Evolutionary conservation across 1,284 basidiomycete genomes (phyloP).

Genomic region (Malassezia brasiliensis): DNA sequence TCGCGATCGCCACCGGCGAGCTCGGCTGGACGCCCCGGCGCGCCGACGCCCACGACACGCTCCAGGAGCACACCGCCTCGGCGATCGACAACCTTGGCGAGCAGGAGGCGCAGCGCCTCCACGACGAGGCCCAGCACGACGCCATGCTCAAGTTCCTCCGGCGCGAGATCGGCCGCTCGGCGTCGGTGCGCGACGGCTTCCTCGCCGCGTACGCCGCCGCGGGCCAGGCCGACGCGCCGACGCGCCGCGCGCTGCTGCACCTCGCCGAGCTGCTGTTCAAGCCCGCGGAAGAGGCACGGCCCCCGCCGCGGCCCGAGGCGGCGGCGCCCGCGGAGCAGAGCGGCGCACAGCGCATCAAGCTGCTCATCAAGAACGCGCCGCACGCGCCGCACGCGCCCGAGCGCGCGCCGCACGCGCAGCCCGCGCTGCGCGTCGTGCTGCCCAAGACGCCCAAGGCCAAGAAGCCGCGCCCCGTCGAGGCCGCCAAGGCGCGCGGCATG

Average conservation of each 20-base stretch:
- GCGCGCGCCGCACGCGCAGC: neutral
- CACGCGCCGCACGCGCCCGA: constrained; percentile 14
- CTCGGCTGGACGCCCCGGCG: constrained; percentile 21
- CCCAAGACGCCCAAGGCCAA: constrained; percentile 36
- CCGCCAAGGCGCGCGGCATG: constrained; percentile 67
- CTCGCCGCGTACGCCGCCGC: constrained; percentile 50
- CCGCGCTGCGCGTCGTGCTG: constrained; percentile 12
- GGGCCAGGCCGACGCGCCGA: constrained; percentile 62
- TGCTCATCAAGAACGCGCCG: constrained; percentile 38
- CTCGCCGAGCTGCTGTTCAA: constrained; percentile 80
- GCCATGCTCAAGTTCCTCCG: constrained; percentile 35
- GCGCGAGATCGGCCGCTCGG: constrained; percentile 43
- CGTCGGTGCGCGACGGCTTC: constrained; percentile 44
- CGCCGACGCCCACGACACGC: constrained; percentile 12
- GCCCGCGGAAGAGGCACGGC: constrained; percentile 50
- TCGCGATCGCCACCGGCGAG: constrained; percentile 70
- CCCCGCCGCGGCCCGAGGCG: constrained; percentile 25
- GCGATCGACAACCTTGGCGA: constrained; percentile 4
- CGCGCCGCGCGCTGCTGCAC: constrained; percentile 80
- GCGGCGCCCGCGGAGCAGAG: constrained; percentile 15
- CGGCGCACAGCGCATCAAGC: constrained; percentile 17
- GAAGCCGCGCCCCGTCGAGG: constrained; percentile 44
- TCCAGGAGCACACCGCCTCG: neutral
- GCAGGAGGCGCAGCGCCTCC: constrained; percentile 8
- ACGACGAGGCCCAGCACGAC: constrained; percentile 54